Conservation (phyloP, 1,284 basidiomycete species). For the Apiotrichum gamsii region DNA sequence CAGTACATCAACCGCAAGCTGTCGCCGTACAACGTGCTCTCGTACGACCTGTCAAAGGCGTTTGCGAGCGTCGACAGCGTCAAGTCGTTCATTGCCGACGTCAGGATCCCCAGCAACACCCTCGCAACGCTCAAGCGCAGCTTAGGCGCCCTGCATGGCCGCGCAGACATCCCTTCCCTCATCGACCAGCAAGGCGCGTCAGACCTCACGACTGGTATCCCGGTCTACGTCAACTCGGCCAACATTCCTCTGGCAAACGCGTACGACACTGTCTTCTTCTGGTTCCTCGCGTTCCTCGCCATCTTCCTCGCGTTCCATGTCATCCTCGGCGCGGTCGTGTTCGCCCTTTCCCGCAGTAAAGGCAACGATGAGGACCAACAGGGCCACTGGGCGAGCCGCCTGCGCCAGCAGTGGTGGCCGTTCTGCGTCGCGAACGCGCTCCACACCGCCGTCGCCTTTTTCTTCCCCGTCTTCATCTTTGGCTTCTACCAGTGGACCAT, state of each 20-base stretch:
- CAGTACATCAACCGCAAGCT: conserved; percentile 69
- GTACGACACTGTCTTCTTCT: conserved; percentile 74
- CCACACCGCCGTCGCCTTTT: conserved; percentile 55
- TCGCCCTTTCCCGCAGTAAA: conserved; percentile 23
- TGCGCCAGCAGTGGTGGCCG: conserved; percentile 52
- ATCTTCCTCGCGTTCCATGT: conserved; percentile 54
- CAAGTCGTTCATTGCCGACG: conserved; percentile 5
- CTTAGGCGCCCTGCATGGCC: conserved; percentile 15
- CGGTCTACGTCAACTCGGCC: conserved; percentile 68
- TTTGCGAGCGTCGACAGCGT: conserved; percentile 51
- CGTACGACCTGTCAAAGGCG: neutral
- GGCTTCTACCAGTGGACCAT: conserved; percentile 83
- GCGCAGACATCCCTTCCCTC: conserved; percentile 57
- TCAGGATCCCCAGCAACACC: neutral
- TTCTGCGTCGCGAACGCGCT: conserved; percentile 46
- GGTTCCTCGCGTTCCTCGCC: conserved; percentile 58
- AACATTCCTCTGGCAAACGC: conserved; percentile 72
- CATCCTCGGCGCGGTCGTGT: conserved; percentile 53
- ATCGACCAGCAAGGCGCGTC: conserved; percentile 51
- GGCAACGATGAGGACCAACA: too few species aligned
- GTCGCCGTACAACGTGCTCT: conserved; percentile 62
- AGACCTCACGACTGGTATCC: conserved; percentile 63
- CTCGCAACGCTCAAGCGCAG: neutral
- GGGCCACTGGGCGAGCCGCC: conserved; percentile 37
- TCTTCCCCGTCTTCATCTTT: conserved; percentile 68